Evolutionary conservation across 106 monocot species (phyloP).

Genomic region (Dioscorea dumetorum): DNA sequence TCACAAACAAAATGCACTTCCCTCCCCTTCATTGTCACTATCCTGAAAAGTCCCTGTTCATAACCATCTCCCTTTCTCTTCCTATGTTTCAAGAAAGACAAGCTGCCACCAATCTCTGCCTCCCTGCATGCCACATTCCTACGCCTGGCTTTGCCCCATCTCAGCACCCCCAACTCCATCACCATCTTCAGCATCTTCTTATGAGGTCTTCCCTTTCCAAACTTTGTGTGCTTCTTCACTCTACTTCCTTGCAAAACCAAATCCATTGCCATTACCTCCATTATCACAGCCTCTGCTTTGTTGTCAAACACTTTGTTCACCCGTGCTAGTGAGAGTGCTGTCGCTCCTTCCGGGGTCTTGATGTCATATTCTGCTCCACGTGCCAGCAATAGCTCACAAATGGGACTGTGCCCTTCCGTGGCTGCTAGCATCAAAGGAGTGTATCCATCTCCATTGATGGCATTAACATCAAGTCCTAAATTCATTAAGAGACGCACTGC

Average conservation of each 20-base stretch:
- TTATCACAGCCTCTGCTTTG: conserved; percentile 54
- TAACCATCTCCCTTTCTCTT: conserved; percentile 37
- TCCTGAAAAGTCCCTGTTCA: conserved; percentile 62
- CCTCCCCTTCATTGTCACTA: conserved; percentile 47
- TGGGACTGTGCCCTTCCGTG: conserved; percentile 50
- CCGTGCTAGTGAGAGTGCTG: conserved; percentile 59
- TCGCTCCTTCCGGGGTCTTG: conserved; percentile 51
- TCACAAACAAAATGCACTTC: conserved; percentile 78
- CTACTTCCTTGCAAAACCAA: conserved; percentile 48
- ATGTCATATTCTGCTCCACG: conserved; percentile 53
- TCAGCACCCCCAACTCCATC: conserved; percentile 32
- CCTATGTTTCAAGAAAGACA: conserved; percentile 37
- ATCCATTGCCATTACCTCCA: conserved; percentile 52
- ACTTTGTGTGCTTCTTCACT: conserved; percentile 78
- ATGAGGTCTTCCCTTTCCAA: conserved; percentile 65
- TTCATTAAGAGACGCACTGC: conserved; percentile 20
- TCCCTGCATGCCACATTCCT: conserved; percentile 72
- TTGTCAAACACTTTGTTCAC: conserved; percentile 10
- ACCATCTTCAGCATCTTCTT: conserved; percentile 60
- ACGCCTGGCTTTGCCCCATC: conserved; percentile 66
- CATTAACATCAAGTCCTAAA: conserved; percentile 28
- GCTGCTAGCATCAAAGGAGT: conserved; percentile 85
- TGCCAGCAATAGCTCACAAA: conserved; percentile 61
- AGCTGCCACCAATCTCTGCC: conserved; percentile 51
- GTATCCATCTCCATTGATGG: conserved; percentile 28